Evolutionary conservation across 2,329 filamentous ascomycete genomes (phyloP).

Genomic region (Colletotrichum caudatum): DNA sequence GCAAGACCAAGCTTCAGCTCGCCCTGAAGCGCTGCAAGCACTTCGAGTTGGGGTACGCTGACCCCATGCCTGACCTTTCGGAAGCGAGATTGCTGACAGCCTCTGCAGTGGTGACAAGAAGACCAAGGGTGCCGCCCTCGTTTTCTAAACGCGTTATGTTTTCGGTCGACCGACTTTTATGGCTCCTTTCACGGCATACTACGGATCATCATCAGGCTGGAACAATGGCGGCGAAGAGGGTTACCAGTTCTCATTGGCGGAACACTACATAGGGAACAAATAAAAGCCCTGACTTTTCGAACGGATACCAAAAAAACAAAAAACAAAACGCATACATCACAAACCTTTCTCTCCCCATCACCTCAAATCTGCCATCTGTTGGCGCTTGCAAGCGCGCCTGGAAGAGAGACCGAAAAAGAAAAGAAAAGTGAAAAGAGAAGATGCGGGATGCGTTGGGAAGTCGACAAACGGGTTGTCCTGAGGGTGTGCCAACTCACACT

Average conservation of each 20-base stretch:
- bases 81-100: constrained; percentile 16
- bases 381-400: constrained; percentile 23
- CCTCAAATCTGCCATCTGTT: constrained; percentile 17
- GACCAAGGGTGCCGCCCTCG: constrained; percentile 99
- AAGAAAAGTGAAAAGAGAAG: constrained; percentile 39
- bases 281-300: constrained; percentile 47
- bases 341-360: constrained; percentile 14
- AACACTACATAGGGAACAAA: constrained; percentile 60
- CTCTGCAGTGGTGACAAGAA: constrained; percentile 97
- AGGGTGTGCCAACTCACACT: constrained; percentile 23
- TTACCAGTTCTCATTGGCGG: constrained; percentile 59
- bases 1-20: constrained; percentile 99
- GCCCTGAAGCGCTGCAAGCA: constrained; percentile 99
- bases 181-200: constrained; percentile 45
- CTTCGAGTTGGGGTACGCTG: constrained; percentile 96
- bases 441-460: constrained; percentile 6
- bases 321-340: constrained; percentile 24
- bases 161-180: constrained; percentile 44
- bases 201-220: constrained; percentile 49
- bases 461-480: constrained; percentile 31
- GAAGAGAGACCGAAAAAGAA: constrained; percentile 22
- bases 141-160: constrained; percentile 84
- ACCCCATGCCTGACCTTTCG: not conserved
- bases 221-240: constrained; percentile 62
- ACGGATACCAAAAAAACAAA: constrained; percentile 38